These are phyloP conservation scores for Kalanchoe fedtschenkoi DNA, from an alignment of 164 flowering plant species.

Conservation along the genomic window DNA sequence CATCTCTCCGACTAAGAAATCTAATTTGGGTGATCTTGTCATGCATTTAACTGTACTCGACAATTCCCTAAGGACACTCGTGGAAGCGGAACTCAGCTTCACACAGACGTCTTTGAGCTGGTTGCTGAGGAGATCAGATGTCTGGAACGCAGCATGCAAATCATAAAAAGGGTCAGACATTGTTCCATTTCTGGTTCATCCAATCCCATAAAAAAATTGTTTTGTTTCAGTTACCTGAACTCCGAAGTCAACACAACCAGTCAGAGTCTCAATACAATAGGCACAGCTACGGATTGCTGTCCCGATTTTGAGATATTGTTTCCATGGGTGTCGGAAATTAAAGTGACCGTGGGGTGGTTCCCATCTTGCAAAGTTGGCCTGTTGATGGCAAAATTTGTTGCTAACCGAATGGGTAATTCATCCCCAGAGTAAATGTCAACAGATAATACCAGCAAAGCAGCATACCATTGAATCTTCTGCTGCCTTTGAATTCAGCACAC, in stretches of 20 bases:
- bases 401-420: too few species aligned
- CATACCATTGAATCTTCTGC: conserved; percentile 58
- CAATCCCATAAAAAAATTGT: conserved; percentile 7
- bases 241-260: conserved; percentile 37
- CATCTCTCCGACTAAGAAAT: conserved; percentile 38
- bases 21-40: conserved; percentile 38
- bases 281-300: conserved; percentile 47
- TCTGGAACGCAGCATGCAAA: conserved; percentile 9
- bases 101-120: conserved; percentile 11
- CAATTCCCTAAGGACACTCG: conserved; percentile 41
- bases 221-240: conserved; percentile 27
- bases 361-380: conserved; percentile 86
- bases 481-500: conserved; percentile 55
- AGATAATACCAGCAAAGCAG: not conserved
- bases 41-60: conserved; percentile 30
- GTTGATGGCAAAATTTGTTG: not conserved
- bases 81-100: conserved; percentile 16
- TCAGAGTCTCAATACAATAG: conserved; percentile 57
- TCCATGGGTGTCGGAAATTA: conserved; percentile 72
- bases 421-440: not conserved
- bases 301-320: conserved; percentile 61
- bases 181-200: too few species aligned
- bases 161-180: not conserved
- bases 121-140: conserved; percentile 16
- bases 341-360: conserved; percentile 82